Evolutionary conservation across 345 rosid species (phyloP).

Genomic region (Euphorbia peplus): DNA sequence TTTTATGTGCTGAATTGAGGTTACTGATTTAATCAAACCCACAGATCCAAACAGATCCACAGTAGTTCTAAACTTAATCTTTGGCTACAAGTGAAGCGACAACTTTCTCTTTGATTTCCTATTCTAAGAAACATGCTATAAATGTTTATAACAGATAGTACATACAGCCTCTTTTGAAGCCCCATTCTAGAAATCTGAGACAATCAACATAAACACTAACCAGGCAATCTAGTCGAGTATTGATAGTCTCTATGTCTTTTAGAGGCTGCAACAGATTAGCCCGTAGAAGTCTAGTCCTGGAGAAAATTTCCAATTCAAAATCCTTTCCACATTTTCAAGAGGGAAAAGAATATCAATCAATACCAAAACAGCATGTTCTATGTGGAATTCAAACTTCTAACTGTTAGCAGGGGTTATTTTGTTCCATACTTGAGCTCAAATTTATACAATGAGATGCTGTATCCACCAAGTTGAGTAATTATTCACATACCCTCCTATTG

Average conservation of each 20-base stretch:
- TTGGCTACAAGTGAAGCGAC: background rate
- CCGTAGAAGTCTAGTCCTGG: conserved; percentile 94
- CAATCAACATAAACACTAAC: conserved; percentile 43
- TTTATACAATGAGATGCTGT: conserved; percentile 3
- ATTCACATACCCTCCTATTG: conserved; percentile 76
- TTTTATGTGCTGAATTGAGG: background rate
- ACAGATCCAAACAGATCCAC: background rate
- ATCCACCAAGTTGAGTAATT: conserved; percentile 6
- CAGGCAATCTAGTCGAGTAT: conserved; percentile 90
- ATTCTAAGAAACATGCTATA: background rate
- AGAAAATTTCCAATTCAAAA: conserved; percentile 25
- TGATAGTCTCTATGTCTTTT: conserved; percentile 90
- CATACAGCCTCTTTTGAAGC: background rate
- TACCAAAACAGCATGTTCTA: background rate
- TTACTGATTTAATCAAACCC: background rate
- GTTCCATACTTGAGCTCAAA: conserved; percentile 2
- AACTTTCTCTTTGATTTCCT: background rate
- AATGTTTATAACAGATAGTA: conserved; percentile 3
- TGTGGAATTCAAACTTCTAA: conserved; percentile 2
- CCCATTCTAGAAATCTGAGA: conserved; percentile 21
- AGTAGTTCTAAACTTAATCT: background rate
- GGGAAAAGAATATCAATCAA: background rate
- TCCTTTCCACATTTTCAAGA: conserved; percentile 19
- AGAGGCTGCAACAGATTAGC: conserved; percentile 97
- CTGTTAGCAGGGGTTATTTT: background rate